Percentiles rank a stretch among this genome's conserved stretches.
Evolutionary conservation across 306 rosid species (phyloP).

Genomic region (Vicia villosa): DNA sequence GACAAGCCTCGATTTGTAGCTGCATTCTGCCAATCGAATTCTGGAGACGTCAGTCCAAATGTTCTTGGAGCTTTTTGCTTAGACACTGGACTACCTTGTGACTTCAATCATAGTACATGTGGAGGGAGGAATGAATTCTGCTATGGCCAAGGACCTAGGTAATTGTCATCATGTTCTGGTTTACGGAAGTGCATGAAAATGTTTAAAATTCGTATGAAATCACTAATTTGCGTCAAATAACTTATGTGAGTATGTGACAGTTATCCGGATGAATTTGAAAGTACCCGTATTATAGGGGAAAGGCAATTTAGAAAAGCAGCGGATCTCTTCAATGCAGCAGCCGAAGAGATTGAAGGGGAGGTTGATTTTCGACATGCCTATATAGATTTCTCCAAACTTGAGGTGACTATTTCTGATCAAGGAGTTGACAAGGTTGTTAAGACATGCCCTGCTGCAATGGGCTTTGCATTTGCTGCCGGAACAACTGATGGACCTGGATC

Average conservation of each 20-base stretch:
- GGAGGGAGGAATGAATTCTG: slow-evolving; percentile 85
- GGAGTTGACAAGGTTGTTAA: slow-evolving; percentile 61
- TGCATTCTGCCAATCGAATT: slow-evolving; percentile 92
- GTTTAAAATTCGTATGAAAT: slow-evolving; percentile 3
- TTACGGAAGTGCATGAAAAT: no score
- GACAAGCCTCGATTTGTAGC: slow-evolving; percentile 76
- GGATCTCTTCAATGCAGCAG: slow-evolving; percentile 68
- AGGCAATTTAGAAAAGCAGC: slow-evolving; percentile 83
- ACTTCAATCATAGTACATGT: slow-evolving; percentile 95
- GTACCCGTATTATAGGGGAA: slow-evolving; percentile 88
- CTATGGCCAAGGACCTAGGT: slow-evolving; percentile 95
- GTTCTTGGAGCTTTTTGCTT: slow-evolving; percentile 83
- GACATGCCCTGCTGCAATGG: slow-evolving; percentile 98
- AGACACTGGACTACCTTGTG: slow-evolving; percentile 91
- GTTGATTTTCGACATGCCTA: slow-evolving; percentile 78
- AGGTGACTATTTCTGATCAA: slow-evolving; percentile 57
- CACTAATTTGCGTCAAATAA: slow-evolving; percentile 35
- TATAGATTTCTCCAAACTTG: slow-evolving; percentile 75
- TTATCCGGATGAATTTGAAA: slow-evolving; percentile 92
- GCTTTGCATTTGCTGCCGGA: slow-evolving; percentile 94
- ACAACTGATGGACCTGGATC: slow-evolving; percentile 98
- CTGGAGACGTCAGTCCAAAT: slow-evolving; percentile 98
- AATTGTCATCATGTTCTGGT: slow-evolving; percentile 37
- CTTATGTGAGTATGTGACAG: slow-evolving; percentile 61
- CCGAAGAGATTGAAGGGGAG: slow-evolving; percentile 69